Conservation (phyloP, 768 basidiomycete genomes). For the Pleurotus citrinopileatus region DNA sequence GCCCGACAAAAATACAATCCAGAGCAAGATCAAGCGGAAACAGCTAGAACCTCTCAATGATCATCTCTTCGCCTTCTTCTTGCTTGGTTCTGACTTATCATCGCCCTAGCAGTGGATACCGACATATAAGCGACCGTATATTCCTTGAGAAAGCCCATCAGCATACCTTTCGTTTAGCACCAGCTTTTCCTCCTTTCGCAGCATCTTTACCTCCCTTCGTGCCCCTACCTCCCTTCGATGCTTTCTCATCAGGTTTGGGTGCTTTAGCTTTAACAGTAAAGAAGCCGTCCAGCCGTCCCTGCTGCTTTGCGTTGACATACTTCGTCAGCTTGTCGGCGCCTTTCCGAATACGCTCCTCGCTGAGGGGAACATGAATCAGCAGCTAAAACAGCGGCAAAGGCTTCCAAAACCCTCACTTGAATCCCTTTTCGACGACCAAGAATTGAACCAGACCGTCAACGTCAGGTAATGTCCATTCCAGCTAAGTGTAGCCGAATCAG, state of each 20-base stretch:
- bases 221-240: background rate
- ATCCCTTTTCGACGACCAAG: constrained; percentile 92
- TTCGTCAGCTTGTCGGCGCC: constrained; percentile 93
- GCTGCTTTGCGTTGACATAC: constrained; percentile 86
- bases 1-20: too few relatives aligned
- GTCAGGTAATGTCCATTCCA: constrained; percentile 94
- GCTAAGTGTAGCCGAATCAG: constrained; percentile 36
- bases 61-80: constrained; percentile 40
- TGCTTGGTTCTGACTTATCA: constrained; percentile 40
- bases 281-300: constrained; percentile 95
- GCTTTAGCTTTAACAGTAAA: constrained; percentile 75
- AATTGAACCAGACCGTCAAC: constrained; percentile 93
- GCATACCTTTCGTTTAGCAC: constrained; percentile 53
- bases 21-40: too few relatives aligned
- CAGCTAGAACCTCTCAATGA: too few relatives aligned
- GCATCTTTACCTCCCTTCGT: constrained; percentile 29
- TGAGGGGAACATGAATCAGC: constrained; percentile 25
- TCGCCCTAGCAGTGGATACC: constrained; percentile 27
- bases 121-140: background rate
- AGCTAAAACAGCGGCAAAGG: constrained; percentile 11
- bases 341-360: constrained; percentile 95
- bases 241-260: constrained; percentile 30
- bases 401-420: too few relatives aligned
- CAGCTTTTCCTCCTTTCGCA: constrained; percentile 29
- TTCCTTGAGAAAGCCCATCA: background rate